Base-by-base conservation (phyloP, 2,329 filamentous ascomycete genomes). In the Monilinia polystroma region DNA sequence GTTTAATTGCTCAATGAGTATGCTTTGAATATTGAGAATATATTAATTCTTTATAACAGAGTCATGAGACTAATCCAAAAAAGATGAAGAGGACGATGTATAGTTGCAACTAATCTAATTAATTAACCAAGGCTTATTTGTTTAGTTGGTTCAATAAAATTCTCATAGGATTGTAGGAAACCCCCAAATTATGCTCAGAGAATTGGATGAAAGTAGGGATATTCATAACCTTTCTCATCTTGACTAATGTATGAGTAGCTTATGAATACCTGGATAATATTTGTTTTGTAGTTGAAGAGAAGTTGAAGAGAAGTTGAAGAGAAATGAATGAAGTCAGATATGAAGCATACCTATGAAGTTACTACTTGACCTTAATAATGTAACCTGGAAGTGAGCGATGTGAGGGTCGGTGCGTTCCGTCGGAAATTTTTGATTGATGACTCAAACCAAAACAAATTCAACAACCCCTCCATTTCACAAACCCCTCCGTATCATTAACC, bases 401-500 rank as follows among this genome's bases (percentile, higher is more conserved):
- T 35, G 7, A 35, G 43, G 43, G 43, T 49, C 47, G 47, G 47
- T 49, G 20, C 45, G 16, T 20, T 20, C 45, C n/a, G 7, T 20
- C 54, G 38, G 35, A 66, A 59, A 66, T 35, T 66, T 53, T 43
- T 43, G 16, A 23, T 29, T 45, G 47, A 53, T 66, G 47, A 60
- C 64, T 66, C 55, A 53, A 60, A 47, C 45, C 49, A 35, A 43
- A n/a, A 18, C 45, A 6, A 65, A 10, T 43, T 16, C 29, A 35
- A 20, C 29, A 58, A 38, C 35, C 45, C 49, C 29, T 51, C 47
- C n/a, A 41, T 57, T 57, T 6, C 49, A 23, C 52, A 54, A 64
- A 64, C 60, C 60, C 45, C 35, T 64, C 66, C 62, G 63, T 10
- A 51, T 38, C 26, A 64, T 41, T 35, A 68, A 69, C 68, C 70